Evolutionary conservation across 140 eudicot species (phyloP).

Genomic region (Stevia rebaudiana): DNA sequence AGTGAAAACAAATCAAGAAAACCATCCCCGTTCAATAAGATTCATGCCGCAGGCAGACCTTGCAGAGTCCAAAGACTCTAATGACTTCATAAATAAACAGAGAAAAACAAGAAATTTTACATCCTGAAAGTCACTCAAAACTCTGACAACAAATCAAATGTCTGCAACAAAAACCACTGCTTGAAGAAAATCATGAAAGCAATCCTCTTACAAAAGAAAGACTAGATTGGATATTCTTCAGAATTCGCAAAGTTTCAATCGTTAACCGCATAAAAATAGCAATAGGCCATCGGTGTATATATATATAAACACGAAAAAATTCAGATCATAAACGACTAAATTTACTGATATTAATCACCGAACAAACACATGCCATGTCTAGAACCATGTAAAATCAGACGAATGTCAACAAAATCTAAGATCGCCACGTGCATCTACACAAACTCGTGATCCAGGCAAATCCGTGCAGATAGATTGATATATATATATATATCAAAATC

Average conservation of each 20-base stretch:
- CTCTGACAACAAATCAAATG: background rate
- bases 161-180: background rate
- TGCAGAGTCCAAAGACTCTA: background rate
- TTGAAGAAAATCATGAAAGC: background rate
- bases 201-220: background rate
- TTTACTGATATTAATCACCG: background rate
- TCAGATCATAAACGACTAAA: background rate
- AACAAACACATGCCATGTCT: background rate
- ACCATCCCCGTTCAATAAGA: background rate
- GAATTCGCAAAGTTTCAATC: background rate
- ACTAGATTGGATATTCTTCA: constrained; percentile 4
- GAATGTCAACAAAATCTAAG: background rate
- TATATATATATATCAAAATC: background rate
- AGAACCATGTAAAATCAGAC: background rate
- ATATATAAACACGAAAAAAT: background rate
- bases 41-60: background rate
- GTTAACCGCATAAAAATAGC: background rate
- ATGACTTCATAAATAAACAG: background rate
- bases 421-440: background rate
- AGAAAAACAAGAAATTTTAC: background rate
- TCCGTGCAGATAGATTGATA: background rate
- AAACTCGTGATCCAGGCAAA: constrained; percentile 2
- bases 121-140: background rate
- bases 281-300: background rate
- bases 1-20: background rate